These are phyloP conservation scores for Stentor coeruleus DNA, from an alignment of 73 alveolate species.

Conservation along the genomic window DNA sequence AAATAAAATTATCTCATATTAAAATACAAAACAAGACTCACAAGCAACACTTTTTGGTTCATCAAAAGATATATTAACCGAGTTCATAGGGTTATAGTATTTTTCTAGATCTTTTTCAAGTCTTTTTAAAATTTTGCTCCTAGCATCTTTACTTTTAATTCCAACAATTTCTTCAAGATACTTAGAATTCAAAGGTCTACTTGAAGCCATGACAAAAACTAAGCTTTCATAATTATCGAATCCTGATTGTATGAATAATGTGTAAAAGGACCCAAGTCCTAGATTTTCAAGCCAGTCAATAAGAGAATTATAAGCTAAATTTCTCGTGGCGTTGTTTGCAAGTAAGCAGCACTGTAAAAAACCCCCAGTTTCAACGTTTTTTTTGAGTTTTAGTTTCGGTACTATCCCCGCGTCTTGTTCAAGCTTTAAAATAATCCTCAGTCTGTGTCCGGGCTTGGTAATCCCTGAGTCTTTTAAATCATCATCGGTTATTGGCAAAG, in stretches of 20 bases:
- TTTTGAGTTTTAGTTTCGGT: not conserved
- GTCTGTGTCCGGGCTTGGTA: slow-evolving; percentile 7
- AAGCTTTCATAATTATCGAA: slow-evolving; percentile 15
- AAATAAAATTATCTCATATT: not conserved
- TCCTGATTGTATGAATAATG: not conserved
- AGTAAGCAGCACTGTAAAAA: slow-evolving; percentile 12
- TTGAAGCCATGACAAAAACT: not conserved
- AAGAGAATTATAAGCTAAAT: not conserved
- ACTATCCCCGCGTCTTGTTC: slow-evolving; percentile 7
- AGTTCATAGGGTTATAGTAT: not conserved
- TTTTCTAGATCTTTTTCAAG: slow-evolving; percentile 14
- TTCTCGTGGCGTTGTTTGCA: not conserved
- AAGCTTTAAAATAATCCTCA: not conserved
- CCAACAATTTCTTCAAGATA: not conserved
- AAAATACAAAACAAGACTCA: not conserved
- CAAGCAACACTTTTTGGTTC: slow-evolving; percentile 21
- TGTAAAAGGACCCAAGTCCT: not conserved
- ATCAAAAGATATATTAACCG: slow-evolving; percentile 17
- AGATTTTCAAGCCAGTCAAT: slow-evolving; percentile 24
- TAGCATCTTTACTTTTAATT: not conserved
- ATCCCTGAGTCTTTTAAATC: not conserved
- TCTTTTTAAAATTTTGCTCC: slow-evolving; percentile 15
- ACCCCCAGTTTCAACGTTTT: not conserved
- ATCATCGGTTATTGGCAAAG: slow-evolving; percentile 16
- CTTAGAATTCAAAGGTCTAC: not conserved